phyloP scores from a whole-genome alignment of 805 yeast species.

The Candida ponderosae region DNA sequence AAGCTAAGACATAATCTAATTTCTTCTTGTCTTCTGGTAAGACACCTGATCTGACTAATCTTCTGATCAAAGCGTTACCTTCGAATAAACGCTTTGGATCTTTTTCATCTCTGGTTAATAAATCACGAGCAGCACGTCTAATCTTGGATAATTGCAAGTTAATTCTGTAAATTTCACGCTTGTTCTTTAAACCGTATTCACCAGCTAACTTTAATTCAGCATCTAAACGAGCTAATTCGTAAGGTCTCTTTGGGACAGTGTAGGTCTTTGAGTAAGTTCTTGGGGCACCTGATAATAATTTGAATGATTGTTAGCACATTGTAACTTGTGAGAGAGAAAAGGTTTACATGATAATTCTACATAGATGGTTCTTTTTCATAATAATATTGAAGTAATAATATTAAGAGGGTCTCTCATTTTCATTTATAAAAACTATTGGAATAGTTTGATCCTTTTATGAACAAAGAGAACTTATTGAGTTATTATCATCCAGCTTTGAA shows the following conservation, averaged over 20 bases:
- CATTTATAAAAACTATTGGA: too few relatives aligned
- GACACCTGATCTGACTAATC: constrained; percentile 98
- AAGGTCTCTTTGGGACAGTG: constrained; percentile 99
- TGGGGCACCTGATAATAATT: constrained; percentile 77
- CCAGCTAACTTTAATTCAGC: constrained; percentile 99
- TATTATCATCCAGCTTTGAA: too few relatives aligned
- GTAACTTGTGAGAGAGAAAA: neutral
- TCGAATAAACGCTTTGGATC: constrained; percentile 99
- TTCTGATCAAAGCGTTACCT: constrained; percentile 99
- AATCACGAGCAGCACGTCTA: constrained; percentile 99
- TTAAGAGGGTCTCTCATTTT: too few relatives aligned
- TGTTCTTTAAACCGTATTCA: constrained; percentile 99
- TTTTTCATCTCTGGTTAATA: constrained; percentile 99
- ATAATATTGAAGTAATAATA: too few relatives aligned
- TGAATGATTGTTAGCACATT: constrained; percentile 11
- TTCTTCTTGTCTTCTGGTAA: constrained; percentile 99
- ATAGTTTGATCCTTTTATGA: too few relatives aligned
- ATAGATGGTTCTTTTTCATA: too few relatives aligned
- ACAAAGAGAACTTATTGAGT: too few relatives aligned
- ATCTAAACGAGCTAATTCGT: constrained; percentile 99
- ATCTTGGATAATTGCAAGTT: constrained; percentile 98
- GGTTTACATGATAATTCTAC: too few relatives aligned
- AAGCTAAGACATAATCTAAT: constrained; percentile 99
- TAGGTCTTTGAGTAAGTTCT: constrained; percentile 99
- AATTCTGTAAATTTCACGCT: constrained; percentile 99